These are phyloP conservation scores for Laetiporus sulphureus DNA, from an alignment of 1,284 basidiomycete genomes.

Conservation along the genomic window DNA sequence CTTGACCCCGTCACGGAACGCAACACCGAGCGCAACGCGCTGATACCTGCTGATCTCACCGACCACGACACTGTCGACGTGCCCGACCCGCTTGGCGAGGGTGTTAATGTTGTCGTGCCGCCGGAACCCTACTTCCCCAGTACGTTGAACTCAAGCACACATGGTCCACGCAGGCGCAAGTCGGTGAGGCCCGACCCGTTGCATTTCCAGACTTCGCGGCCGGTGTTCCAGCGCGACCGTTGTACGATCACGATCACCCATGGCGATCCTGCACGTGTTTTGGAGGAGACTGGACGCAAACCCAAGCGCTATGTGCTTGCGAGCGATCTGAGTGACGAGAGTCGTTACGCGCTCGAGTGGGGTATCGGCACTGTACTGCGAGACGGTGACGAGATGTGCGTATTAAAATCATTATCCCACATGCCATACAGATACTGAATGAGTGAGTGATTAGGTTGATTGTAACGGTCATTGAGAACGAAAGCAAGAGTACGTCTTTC, in stretches of 20 bases:
- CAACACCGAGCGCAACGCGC: conserved; percentile 72
- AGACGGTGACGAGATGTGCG: conserved; percentile 87
- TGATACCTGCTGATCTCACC: conserved; percentile 39
- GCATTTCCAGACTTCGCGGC: conserved; percentile 62
- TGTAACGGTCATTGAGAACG: conserved; percentile 91
- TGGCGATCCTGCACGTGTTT: conserved; percentile 61
- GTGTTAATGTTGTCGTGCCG: conserved; percentile 84
- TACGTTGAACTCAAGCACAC: conserved; percentile 47
- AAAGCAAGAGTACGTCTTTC: conserved; percentile 64
- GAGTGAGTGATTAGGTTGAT: conserved; percentile 49
- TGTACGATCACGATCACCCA: conserved; percentile 90
- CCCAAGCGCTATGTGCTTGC: conserved; percentile 81
- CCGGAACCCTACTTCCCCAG: conserved; percentile 75
- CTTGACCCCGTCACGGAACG: conserved; percentile 75
- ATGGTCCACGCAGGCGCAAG: conserved; percentile 52
- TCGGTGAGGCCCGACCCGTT: conserved; percentile 53
- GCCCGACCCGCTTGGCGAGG: conserved; percentile 77
- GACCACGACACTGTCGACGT: conserved; percentile 39
- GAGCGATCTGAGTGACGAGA: conserved; percentile 92
- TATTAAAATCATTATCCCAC: conserved; percentile 3
- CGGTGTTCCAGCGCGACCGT: conserved; percentile 85
- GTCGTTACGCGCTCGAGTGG: conserved; percentile 90
- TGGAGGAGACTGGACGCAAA: conserved; percentile 47
- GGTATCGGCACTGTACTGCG: conserved; percentile 93
- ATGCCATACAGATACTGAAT: neutral